These are phyloP conservation scores for Areca catechu DNA, from an alignment of 176 grass and related monocot genomes.

Conservation along the genomic window DNA sequence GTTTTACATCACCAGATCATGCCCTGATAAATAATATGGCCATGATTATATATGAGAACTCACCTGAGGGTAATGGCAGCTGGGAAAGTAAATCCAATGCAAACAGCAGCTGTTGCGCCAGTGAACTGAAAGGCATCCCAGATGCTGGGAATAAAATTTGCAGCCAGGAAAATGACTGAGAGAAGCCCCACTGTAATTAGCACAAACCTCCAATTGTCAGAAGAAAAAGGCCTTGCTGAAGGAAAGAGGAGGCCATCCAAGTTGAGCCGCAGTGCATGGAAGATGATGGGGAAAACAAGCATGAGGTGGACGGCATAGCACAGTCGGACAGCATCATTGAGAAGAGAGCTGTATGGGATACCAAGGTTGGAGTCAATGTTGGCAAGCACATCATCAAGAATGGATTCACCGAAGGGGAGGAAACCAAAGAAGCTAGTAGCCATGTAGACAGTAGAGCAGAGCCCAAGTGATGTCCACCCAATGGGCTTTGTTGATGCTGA, in stretches of 20 bases:
- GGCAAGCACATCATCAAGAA: slow-evolving; percentile 74
- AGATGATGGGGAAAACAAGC: slow-evolving; percentile 98
- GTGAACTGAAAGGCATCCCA: slow-evolving; percentile 99
- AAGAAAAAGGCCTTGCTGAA: slow-evolving; percentile 41
- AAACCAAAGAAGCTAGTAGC: slow-evolving; percentile 85
- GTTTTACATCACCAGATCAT: too few relatives aligned
- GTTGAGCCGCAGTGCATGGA: slow-evolving; percentile 86
- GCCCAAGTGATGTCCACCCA: slow-evolving; percentile 47
- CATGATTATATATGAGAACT: slow-evolving; percentile 2
- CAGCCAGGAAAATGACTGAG: slow-evolving; percentile 56
- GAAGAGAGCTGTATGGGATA: slow-evolving; percentile 75
- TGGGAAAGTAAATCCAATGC: slow-evolving; percentile 94
- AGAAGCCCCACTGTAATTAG: slow-evolving; percentile 51
- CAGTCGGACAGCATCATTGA: slow-evolving; percentile 78
- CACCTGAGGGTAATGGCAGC: slow-evolving; percentile 81
- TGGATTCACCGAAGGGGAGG: slow-evolving; percentile 78
- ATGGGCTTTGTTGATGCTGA: too few relatives aligned
- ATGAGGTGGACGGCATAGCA: slow-evolving; percentile 87
- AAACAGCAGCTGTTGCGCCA: slow-evolving; percentile 92
- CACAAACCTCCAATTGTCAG: slow-evolving; percentile 61
- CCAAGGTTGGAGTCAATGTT: slow-evolving; percentile 91
- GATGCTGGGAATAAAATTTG: slow-evolving; percentile 96
- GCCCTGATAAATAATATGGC: too few relatives aligned
- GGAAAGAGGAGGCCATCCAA: slow-evolving; percentile 78
- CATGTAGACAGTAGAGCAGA: slow-evolving; percentile 81